Evolutionary conservation across 345 rosid species (phyloP), one percentile per base, ranked within the genome.

Genomic region (Eutrema heterophyllum): DNA sequence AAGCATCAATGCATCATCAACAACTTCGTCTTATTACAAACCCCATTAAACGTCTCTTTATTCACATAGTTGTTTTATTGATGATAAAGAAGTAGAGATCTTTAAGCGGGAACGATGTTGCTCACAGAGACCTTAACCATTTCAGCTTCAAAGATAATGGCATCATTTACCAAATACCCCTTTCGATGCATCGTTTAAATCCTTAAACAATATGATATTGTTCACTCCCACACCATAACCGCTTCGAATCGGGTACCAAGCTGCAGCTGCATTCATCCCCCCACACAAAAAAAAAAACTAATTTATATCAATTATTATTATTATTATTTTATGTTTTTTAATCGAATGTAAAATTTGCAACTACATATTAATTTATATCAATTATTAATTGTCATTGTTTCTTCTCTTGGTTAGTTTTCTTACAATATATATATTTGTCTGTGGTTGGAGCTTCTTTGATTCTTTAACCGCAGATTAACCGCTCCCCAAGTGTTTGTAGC

Each of bases 91-190:
- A 58, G 38, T 58, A 18, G 14, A 24, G 29, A n/a, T 69, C 7
- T 27, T 7, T 48, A 76, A 18, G 50, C 66, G 3, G 72, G 16
- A 26, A 77, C 72, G 11, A 77, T 71, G 33, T 67, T 78, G 35
- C 73, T 67, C 9, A 69, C 72, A 29, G 80, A 74, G 53, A 75
- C 35, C 52, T 55, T 66, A 36, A 63, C 55, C 67, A 78, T 51
- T 56, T 77, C 76, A 46, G 77, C 83, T 84, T 81, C 83, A 64
- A 81, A 74, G 65, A 81, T 71, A 59, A 84, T 67, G 3, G 71
- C 64, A 72, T 81, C n/a, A n/a, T n/a, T n/a, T n/a, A n/a, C n/a
- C n/a, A n/a, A n/a, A n/a, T n/a, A n/a, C n/a, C n/a, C n/a, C n/a
- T n/a, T n/a, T n/a, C n/a, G n/a, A n/a, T n/a, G n/a, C n/a, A n/a